These are phyloP conservation scores for Xanthoconium separans DNA, from an alignment of 1,284 basidiomycete genomes.

Conservation along the genomic window DNA sequence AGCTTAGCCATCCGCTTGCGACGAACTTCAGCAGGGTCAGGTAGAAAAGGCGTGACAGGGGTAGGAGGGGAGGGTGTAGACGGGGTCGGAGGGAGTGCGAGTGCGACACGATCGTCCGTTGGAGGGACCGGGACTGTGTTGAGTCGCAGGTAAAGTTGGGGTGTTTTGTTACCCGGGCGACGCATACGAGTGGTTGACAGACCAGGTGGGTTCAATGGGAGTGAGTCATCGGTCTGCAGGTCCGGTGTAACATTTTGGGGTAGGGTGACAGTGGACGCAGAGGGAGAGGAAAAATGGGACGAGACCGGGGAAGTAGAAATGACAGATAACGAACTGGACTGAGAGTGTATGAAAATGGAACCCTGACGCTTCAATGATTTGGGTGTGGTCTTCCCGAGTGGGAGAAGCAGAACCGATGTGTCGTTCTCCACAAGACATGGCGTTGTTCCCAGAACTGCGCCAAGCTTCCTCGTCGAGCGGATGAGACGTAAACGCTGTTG, in stretches of 20 bases:
- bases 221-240: conserved; percentile 7
- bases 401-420: conserved; percentile 22
- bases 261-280: conserved; percentile 16
- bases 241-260: conserved; percentile 2
- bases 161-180: conserved; percentile 14
- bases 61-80: conserved; percentile 16
- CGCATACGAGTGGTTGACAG: conserved; percentile 17
- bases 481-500: conserved; percentile 53
- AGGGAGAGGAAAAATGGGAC: conserved; percentile 12
- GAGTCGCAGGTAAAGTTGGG: conserved; percentile 24
- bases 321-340: conserved; percentile 17
- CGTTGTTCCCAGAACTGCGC: conserved; percentile 53
- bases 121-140: conserved; percentile 16
- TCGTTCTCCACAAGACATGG: conserved; percentile 48
- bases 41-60: conserved; percentile 21
- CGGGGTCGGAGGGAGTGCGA: conserved; percentile 13
- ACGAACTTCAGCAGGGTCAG: conserved; percentile 23
- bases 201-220: conserved; percentile 18
- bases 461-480: conserved; percentile 59
- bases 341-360: conserved; percentile 33
- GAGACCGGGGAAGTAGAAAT: conserved; percentile 14
- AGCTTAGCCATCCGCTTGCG: conserved; percentile 45
- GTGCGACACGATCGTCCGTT: conserved; percentile 7
- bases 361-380: conserved; percentile 34
- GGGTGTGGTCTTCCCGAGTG: conserved; percentile 21